Evolutionary conservation across 1,284 basidiomycete species (phyloP), one percentile per base, ranked within the genome.

Genomic region (Puccinia coronata): DNA sequence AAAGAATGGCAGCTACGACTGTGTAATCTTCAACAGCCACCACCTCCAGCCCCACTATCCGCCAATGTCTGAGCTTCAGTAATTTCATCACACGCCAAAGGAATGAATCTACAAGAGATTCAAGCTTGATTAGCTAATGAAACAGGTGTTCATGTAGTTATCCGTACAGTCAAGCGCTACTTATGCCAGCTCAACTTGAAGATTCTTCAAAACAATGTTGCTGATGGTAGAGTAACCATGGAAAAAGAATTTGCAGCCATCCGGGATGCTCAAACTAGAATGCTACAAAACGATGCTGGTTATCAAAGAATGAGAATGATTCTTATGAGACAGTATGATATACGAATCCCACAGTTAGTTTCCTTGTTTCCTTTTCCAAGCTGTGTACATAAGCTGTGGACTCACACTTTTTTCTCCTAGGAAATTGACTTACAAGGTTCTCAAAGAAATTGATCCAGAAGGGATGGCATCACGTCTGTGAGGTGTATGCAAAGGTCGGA

Each of bases 41-140:
- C 34, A 25, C 34, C 65, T 8, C 65, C 65, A 8, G 39, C 23
- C 2, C 36, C 43, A 47, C 16, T 65, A 39, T 65, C 61, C 2
- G 34, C 61, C 5, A 20, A 16, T 9, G 9, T 39, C 14, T n/a
- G 61, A 39, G 61, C 4, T 5, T 65, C 61, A 65, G 41, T 65
- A 39, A 8, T 65, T 6, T 65, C 39, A 39, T 65, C 39, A 18
- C 39, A 65, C 5, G 36, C 39, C 61, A 65, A 65, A 65, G 34
- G 34, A 4, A 20, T 39, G 39, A 65, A 65, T 39, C 61, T 43
- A n/a, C n/a, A n/a, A n/a, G n/a, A n/a, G n/a, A n/a, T n/a, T n/a
- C n/a, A n/a, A n/a, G n/a, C n/a, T n/a, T 20, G 41, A 65, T 39
- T 20, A 65, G 34, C 36, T 65, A 65, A 65, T 9, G 61, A 65